A percentile compares a stretch with the other conserved stretches of the same genome.
Evolutionary conservation across 1,284 basidiomycete species (phyloP).

Genomic region (Fistulinella staudtii): DNA sequence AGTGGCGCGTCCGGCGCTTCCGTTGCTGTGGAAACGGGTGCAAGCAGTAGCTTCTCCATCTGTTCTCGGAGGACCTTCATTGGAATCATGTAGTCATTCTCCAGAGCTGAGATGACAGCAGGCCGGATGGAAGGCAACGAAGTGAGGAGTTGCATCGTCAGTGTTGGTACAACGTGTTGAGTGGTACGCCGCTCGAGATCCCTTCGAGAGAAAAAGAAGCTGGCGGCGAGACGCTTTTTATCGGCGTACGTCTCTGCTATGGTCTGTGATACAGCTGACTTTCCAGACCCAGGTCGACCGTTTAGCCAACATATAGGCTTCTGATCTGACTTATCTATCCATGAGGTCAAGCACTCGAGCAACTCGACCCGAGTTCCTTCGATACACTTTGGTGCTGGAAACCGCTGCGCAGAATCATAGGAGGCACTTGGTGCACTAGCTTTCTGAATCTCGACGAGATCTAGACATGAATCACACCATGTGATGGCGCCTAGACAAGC

Average conservation of each 20-base stretch:
- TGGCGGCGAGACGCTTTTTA: too few species aligned
- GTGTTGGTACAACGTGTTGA: constrained; percentile 13
- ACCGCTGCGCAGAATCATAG: constrained; percentile 10
- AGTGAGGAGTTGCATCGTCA: constrained; percentile 11
- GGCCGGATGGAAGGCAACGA: too few species aligned
- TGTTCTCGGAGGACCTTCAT: constrained; percentile 22
- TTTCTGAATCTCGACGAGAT: constrained; percentile 2
- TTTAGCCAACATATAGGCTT: too few species aligned
- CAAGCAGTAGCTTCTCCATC: constrained; percentile 14
- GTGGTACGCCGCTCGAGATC: constrained; percentile 12
- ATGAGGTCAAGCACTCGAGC: constrained; percentile 5
- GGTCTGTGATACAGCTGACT: too few species aligned
- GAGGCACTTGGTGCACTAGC: constrained; percentile 9
- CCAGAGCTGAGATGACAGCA: constrained; percentile 11
- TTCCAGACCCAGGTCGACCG: too few species aligned
- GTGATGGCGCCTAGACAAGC: not conserved
- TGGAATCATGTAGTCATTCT: constrained; percentile 18
- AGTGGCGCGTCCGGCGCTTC: not conserved
- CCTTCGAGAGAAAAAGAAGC: constrained; percentile 19
- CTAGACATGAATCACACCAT: not conserved
- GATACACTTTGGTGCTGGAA: constrained; percentile 10
- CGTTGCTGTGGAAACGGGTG: constrained; percentile 8
- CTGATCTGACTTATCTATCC: constrained; percentile 4
- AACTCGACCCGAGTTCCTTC: constrained; percentile 14
- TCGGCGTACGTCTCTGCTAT: too few species aligned